Evolutionary conservation across 192 early-diverging fungal genomes (phyloP).

Genomic region (Podila minutissima): DNA sequence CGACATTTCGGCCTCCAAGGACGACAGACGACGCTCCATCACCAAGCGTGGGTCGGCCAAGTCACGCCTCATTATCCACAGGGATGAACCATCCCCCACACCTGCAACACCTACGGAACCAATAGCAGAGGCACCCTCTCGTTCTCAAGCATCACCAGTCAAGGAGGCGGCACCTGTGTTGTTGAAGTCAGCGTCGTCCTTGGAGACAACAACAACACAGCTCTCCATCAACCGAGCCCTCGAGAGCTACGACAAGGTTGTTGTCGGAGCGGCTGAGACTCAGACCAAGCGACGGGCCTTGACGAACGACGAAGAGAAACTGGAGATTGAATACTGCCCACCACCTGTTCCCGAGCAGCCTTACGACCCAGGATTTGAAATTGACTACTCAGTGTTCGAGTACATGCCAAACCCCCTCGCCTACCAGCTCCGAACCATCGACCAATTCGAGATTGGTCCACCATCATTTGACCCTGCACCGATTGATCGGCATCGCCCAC

Average conservation of each 20-base stretch:
- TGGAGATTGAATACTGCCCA: slow-evolving; percentile 44
- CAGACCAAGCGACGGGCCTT: slow-evolving; percentile 38
- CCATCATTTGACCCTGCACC: not conserved
- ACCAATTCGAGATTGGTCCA: slow-evolving; percentile 11
- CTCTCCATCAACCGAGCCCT: slow-evolving; percentile 34
- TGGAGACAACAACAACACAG: slow-evolving; percentile 26
- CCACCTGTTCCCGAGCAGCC: slow-evolving; percentile 27
- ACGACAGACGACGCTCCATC: slow-evolving; percentile 22
- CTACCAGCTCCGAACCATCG: slow-evolving; percentile 11
- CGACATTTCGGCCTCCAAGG: not conserved
- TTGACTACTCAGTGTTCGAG: slow-evolving; percentile 17
- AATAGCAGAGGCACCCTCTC: not conserved
- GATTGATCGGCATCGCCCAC: not conserved
- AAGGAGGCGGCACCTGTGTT: not conserved
- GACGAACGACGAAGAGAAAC: slow-evolving; percentile 21
- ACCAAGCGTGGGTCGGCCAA: slow-evolving; percentile 43
- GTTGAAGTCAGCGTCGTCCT: not conserved
- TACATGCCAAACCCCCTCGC: slow-evolving; percentile 17
- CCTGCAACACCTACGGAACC: not conserved
- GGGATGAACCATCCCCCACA: slow-evolving; percentile 11
- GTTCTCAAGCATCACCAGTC: slow-evolving; percentile 14
- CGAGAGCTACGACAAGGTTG: slow-evolving; percentile 31
- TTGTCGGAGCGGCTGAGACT: slow-evolving; percentile 26
- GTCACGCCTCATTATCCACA: slow-evolving; percentile 27
- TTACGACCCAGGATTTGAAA: slow-evolving; percentile 30